Conservation (phyloP, 2,329 filamentous ascomycete genomes). For the Huntiella savannae region DNA sequence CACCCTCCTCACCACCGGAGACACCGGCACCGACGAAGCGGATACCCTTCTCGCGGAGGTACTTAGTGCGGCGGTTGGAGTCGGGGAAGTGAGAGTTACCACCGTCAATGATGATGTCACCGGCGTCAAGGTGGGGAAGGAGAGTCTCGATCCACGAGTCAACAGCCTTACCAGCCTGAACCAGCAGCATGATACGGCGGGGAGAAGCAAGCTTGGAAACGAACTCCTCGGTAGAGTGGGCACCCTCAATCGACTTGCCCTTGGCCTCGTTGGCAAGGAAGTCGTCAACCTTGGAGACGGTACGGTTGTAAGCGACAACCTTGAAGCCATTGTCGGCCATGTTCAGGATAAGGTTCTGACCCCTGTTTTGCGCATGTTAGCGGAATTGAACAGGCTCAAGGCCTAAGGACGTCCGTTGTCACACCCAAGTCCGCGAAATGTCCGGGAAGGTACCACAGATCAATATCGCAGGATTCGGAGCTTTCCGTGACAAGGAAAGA, state of each 20-base stretch:
- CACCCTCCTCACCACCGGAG: conserved; percentile 97
- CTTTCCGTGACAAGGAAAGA: neutral
- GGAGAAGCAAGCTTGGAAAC: conserved; percentile 92
- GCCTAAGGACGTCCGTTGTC: neutral
- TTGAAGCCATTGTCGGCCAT: conserved; percentile 87
- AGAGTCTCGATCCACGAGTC: conserved; percentile 98
- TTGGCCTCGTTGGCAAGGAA: conserved; percentile 85
- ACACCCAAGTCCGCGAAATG: neutral
- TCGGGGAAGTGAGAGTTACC: conserved; percentile 99
- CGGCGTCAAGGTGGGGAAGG: conserved; percentile 60
- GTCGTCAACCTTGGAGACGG: conserved; percentile 89
- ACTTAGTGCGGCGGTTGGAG: conserved; percentile 89
- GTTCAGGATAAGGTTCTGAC: conserved; percentile 78
- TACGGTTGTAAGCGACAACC: conserved; percentile 96
- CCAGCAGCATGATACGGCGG: conserved; percentile 92
- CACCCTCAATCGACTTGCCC: conserved; percentile 89
- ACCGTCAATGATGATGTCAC: conserved; percentile 98
- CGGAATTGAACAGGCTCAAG: conserved; percentile 2
- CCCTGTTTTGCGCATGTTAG: conserved; percentile 23
- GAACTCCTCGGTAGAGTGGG: conserved; percentile 87
- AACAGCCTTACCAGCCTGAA: conserved; percentile 94
- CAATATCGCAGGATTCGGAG: neutral
- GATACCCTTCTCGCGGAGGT: conserved; percentile 72
- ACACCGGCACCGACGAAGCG: conserved; percentile 94
- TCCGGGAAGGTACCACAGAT: neutral